Evolutionary conservation across 2,329 filamentous ascomycete genomes (phyloP).

Genomic region (Pestalotiopsis sp.): DNA sequence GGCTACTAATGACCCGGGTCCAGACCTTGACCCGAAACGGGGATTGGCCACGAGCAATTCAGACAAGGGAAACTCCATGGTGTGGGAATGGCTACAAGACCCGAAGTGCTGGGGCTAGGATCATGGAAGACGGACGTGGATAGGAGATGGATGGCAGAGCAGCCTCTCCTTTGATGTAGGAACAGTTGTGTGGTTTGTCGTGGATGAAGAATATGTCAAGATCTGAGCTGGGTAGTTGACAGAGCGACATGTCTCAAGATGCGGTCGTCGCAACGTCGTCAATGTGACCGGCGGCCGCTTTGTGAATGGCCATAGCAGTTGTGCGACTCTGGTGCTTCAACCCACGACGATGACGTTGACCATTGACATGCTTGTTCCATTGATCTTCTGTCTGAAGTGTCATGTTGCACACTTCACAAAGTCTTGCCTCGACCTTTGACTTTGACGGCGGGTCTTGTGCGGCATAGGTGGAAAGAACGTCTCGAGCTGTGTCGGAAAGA

Average conservation of each 20-base stretch:
- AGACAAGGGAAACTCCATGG: neutral
- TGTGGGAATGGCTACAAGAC: neutral
- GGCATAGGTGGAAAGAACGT: constrained; percentile 61
- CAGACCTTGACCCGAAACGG: constrained; percentile 22
- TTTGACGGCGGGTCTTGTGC: constrained; percentile 60
- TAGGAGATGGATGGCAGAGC: neutral
- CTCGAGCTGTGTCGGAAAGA: constrained; percentile 50
- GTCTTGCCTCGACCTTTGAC: constrained; percentile 39
- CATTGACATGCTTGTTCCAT: constrained; percentile 50
- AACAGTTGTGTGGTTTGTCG: too few species aligned
- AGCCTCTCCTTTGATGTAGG: neutral
- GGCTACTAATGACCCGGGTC: constrained; percentile 41
- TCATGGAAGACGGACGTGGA: neutral
- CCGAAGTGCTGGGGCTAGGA: neutral
- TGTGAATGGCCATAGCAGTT: constrained; percentile 27
- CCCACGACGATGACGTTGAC: constrained; percentile 40
- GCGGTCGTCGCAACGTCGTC: neutral
- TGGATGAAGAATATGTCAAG: too few species aligned
- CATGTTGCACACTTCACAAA: constrained; percentile 75
- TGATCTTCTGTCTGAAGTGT: constrained; percentile 59
- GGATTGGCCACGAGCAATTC: constrained; percentile 8
- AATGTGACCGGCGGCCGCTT: neutral
- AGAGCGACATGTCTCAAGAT: neutral
- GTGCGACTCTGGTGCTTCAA: constrained; percentile 29
- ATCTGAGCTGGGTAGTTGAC: too few species aligned